These are phyloP conservation scores for Adenanthera pavonina DNA, from an alignment of 306 rosid genomes.

Conservation along the genomic window DNA sequence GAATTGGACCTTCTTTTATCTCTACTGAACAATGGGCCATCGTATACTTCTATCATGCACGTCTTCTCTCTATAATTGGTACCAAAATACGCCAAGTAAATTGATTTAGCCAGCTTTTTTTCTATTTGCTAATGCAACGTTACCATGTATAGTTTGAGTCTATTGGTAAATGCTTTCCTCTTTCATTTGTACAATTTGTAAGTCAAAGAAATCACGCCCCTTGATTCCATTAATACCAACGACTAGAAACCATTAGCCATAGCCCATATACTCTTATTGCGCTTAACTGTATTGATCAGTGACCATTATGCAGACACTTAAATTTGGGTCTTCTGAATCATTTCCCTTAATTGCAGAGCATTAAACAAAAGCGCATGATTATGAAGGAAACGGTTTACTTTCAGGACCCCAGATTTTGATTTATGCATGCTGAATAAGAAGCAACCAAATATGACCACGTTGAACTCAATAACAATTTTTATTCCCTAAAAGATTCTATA, in stretches of 20 bases:
- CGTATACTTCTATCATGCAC: neutral
- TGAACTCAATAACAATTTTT: neutral
- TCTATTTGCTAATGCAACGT: neutral
- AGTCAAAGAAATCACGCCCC: neutral
- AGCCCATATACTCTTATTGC: neutral
- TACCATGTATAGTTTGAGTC: neutral
- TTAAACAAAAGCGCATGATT: neutral
- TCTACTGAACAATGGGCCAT: neutral
- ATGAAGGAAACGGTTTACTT: neutral
- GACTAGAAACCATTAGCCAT: neutral
- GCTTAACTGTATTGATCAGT: neutral
- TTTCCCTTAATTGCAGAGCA: neutral
- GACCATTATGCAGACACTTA: neutral
- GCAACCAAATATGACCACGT: conserved; percentile 23
- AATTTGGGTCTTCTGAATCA: neutral
- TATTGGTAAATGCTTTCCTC: neutral
- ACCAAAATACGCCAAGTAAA: neutral
- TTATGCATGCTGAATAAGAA: conserved; percentile 52
- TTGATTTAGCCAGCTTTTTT: neutral
- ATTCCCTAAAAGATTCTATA: neutral
- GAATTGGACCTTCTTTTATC: neutral
- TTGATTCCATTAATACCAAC: neutral
- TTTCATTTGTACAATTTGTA: neutral
- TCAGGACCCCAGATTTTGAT: neutral
- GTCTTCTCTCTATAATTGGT: neutral